A percentile compares a stretch with the other conserved stretches of the same genome.
Evolutionary conservation across 768 basidiomycete species (phyloP).

Genomic region (Ramaria sp.): DNA sequence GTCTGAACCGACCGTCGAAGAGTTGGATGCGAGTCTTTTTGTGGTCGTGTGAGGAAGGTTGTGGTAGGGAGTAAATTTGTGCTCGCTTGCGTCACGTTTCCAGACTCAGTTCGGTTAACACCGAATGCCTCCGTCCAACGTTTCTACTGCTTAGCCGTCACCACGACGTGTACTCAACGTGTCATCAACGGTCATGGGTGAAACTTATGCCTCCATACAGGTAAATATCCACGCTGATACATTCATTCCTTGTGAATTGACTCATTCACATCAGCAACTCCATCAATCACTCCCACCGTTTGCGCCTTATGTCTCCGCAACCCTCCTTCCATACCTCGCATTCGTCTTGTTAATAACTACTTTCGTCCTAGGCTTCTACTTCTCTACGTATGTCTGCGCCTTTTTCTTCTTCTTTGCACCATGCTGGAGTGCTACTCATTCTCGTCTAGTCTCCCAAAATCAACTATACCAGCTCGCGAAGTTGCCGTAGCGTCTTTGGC

Average conservation of each 20-base stretch:
- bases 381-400: slow-evolving; percentile 42
- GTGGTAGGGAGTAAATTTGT: background rate
- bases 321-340: slow-evolving; percentile 63
- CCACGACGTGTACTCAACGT: slow-evolving; percentile 28
- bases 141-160: background rate
- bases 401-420: too few relatives aligned
- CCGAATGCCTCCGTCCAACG: background rate
- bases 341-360: slow-evolving; percentile 61
- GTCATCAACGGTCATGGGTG: slow-evolving; percentile 31
- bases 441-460: slow-evolving; percentile 45
- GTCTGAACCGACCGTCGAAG: slow-evolving; percentile 10
- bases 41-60: background rate
- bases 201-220: slow-evolving; percentile 41
- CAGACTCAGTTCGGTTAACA: background rate
- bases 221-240: slow-evolving; percentile 22
- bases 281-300: slow-evolving; percentile 63
- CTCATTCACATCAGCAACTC: slow-evolving; percentile 32
- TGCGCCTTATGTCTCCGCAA: slow-evolving; percentile 54
- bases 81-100: slow-evolving; percentile 19
- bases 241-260: background rate
- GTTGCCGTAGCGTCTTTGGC: slow-evolving; percentile 58
- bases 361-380: slow-evolving; percentile 84
- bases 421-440: background rate
- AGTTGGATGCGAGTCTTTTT: background rate
- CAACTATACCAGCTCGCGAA: slow-evolving; percentile 56